phyloP scores from a whole-genome alignment of 2,329 filamentous ascomycete genomes.

The Pseudogymnoascus sp. region DNA sequence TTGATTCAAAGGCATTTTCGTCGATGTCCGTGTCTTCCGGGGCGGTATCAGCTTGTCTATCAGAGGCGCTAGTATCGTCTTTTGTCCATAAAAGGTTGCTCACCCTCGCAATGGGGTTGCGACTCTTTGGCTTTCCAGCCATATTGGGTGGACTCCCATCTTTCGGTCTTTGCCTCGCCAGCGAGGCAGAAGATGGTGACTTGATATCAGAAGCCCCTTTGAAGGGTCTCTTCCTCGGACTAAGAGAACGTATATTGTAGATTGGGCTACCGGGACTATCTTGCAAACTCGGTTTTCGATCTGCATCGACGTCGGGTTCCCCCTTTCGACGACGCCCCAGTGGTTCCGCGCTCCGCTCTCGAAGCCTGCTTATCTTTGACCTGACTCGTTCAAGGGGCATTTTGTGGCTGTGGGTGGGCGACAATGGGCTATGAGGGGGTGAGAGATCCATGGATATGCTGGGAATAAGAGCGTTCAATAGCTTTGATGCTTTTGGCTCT shows the following conservation, averaged over 20 bases:
- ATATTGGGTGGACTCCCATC: slow-evolving; percentile 2
- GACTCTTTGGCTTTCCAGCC: slow-evolving; percentile 27
- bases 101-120: slow-evolving; percentile 54
- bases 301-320: not conserved
- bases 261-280: not conserved
- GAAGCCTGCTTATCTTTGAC: slow-evolving; percentile 31
- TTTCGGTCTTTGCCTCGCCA: slow-evolving; percentile 30
- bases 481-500: slow-evolving; percentile 18
- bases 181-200: not conserved
- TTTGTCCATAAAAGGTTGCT: slow-evolving; percentile 52
- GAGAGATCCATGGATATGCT: slow-evolving; percentile 56
- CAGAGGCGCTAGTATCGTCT: slow-evolving; percentile 36
- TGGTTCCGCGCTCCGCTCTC: slow-evolving; percentile 21
- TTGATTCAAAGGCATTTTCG: slow-evolving; percentile 18
- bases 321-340: not conserved
- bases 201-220: not conserved
- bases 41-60: slow-evolving; percentile 34
- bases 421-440: slow-evolving; percentile 53
- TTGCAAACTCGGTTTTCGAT: not conserved
- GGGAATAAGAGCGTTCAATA: slow-evolving; percentile 39
- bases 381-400: slow-evolving; percentile 36
- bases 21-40: slow-evolving; percentile 42
- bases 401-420: slow-evolving; percentile 40
- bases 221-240: slow-evolving; percentile 34
- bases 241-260: slow-evolving; percentile 34